Evolutionary conservation across 345 rosid species (phyloP), one percentile per base, ranked within the genome.

Genomic region (Angophora floribunda): DNA sequence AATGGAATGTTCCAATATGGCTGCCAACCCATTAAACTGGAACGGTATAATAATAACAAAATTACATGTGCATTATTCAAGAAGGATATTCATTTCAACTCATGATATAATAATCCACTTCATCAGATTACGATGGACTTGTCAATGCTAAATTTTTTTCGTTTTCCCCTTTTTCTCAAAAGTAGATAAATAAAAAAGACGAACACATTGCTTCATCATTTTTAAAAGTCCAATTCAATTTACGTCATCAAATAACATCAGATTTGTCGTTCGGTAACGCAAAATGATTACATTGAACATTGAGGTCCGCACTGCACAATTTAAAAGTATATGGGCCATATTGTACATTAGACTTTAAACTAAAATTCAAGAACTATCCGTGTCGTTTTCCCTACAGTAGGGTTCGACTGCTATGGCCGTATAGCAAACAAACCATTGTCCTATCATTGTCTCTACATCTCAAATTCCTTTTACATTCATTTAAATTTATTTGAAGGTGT

Each of bases 151-250:
- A 6, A 6, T n/a, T 63, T n/a, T 63, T 63, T 13, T 63, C 6
- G 4, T 63, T 63, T 63, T 63, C n/a, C 36, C 41, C 41, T 2
- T 63, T 63, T 63, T n/a, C 17, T 19, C 41, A 9, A 16, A 32
- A 5, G 41, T 67, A 32, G 41, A 4, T 32, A 6, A 6, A 32
- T 32, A 32, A 32, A 65, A 65, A 65, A 65, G 9, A 65, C 13
- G 1, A 1, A 30, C 19, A 65, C 41, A 0, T 7, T 2, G 45
- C 19, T 1, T 32, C 12, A 1, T 4, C 21, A 32, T 15, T 16
- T 67, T 32, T 16, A 15, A 32, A 67, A 16, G 32, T 9, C 45
- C 79, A 32, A 67, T 45, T 67, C 79, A 16, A 32, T 32, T 32
- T 45, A 67, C 44, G 6, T 67, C 12, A 67, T 32, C 67, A 61